These are phyloP conservation scores for Aspergillus unguis DNA, from an alignment of 2,329 filamentous ascomycete species.

Conservation along the genomic window DNA sequence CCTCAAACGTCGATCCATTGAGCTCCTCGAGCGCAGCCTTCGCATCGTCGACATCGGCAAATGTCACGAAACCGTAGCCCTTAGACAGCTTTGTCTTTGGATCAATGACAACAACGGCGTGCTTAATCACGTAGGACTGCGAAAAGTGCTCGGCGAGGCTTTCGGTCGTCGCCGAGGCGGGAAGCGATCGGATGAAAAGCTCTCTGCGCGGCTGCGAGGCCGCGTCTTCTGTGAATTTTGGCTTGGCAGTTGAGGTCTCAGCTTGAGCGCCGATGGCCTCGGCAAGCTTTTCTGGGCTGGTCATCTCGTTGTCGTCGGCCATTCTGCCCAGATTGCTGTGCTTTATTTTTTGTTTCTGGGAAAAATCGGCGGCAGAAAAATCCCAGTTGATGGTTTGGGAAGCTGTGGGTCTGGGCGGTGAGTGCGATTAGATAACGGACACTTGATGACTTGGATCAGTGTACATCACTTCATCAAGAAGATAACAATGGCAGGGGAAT, in stretches of 20 bases:
- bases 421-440: conserved; percentile 8
- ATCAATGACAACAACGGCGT: conserved; percentile 88
- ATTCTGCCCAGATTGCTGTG: conserved; percentile 5
- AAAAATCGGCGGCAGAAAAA: conserved; percentile 38
- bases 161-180: conserved; percentile 73
- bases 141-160: conserved; percentile 86
- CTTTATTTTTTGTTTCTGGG: conserved; percentile 20
- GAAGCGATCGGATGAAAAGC: conserved; percentile 87
- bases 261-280: conserved; percentile 20
- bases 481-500: conserved; percentile 45
- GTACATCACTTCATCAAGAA: neutral
- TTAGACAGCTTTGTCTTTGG: conserved; percentile 80
- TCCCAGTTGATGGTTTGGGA: conserved; percentile 14
- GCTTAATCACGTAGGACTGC: conserved; percentile 89
- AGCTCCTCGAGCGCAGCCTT: conserved; percentile 75
- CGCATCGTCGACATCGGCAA: conserved; percentile 90
- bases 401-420: conserved; percentile 24
- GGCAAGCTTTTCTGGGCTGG: conserved; percentile 36
- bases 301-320: conserved; percentile 23
- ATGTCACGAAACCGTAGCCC: conserved; percentile 95
- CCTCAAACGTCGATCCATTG: conserved; percentile 72
- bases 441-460: neutral
- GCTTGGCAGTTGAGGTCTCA: conserved; percentile 21
- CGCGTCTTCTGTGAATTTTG: conserved; percentile 18
- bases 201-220: conserved; percentile 54